phyloP scores from a whole-genome alignment of 768 basidiomycete species.

The Crassisporium funariophilum region DNA sequence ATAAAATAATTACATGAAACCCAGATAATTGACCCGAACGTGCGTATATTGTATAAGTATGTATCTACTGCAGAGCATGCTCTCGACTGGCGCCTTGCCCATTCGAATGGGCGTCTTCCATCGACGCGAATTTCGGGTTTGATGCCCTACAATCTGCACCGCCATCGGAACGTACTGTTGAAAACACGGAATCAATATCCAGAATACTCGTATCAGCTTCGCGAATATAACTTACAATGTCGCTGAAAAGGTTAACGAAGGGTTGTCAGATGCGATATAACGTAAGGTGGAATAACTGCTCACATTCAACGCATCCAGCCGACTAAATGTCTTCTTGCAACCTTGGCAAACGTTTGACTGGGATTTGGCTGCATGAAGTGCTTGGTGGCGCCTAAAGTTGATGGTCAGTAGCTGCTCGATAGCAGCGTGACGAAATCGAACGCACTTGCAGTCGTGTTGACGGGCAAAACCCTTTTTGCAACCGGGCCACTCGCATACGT shows the following conservation, averaged over 20 bases:
- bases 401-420: slow-evolving; percentile 5
- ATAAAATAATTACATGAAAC: slow-evolving; percentile 25
- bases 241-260: slow-evolving; percentile 47
- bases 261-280: slow-evolving; percentile 4
- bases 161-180: slow-evolving; percentile 79
- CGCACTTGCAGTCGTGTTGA: slow-evolving; percentile 96
- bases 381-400: slow-evolving; percentile 75
- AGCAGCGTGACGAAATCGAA: slow-evolving; percentile 21
- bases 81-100: slow-evolving; percentile 19
- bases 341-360: slow-evolving; percentile 87
- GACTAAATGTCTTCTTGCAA: slow-evolving; percentile 93
- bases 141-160: slow-evolving; percentile 72
- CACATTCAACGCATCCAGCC: slow-evolving; percentile 93
- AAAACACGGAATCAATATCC: slow-evolving; percentile 26
- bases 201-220: slow-evolving; percentile 20
- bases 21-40: slow-evolving; percentile 11
- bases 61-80: slow-evolving; percentile 10
- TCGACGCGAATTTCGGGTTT: slow-evolving; percentile 39
- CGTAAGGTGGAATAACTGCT: slow-evolving; percentile 36
- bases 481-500: slow-evolving; percentile 90
- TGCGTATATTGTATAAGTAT: slow-evolving; percentile 11
- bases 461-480: slow-evolving; percentile 95
- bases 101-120: slow-evolving; percentile 24
- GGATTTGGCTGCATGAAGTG: slow-evolving; percentile 81
- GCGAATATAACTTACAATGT: slow-evolving; percentile 61